Percentiles rank a stretch among this genome's conserved stretches.
phyloP scores from a whole-genome alignment of 202 grass and related monocot species.

The Dendrocalamus latiflorus region DNA sequence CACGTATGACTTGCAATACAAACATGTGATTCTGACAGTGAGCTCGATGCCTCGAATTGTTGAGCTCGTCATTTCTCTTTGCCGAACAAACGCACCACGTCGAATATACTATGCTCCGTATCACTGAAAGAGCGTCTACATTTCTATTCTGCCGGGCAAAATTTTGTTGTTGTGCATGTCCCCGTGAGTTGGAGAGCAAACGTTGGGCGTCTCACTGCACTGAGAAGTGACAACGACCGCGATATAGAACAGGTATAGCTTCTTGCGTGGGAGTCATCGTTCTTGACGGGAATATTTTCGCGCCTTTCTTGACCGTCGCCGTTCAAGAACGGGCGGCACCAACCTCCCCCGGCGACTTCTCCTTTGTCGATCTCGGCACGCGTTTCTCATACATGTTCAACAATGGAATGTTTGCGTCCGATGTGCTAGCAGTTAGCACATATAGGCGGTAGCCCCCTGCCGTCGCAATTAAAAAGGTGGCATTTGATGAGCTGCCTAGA shows the following conservation, averaged over 20 bases:
- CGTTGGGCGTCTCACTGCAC: neutral
- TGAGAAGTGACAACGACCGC: neutral
- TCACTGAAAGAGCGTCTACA: neutral
- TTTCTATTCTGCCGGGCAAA: neutral
- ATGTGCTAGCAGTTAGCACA: neutral
- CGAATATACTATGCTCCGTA: neutral
- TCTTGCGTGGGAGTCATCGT: neutral
- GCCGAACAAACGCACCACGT: neutral
- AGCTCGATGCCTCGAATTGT: neutral
- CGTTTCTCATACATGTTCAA: neutral
- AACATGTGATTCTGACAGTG: neutral
- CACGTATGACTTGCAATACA: neutral
- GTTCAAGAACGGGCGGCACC: neutral
- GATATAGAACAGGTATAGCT: neutral
- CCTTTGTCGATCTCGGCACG: neutral
- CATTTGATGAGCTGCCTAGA: no score
- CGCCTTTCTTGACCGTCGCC: neutral
- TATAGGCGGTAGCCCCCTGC: no score
- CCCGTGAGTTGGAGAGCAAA: neutral
- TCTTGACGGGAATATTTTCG: neutral
- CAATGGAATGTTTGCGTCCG: neutral
- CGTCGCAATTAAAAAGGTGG: no score
- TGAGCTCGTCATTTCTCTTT: neutral
- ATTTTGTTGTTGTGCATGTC: neutral
- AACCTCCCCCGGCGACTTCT: neutral